These are phyloP conservation scores for Zopfia rhizophila DNA, from an alignment of 2,329 filamentous ascomycete species.

Conservation along the genomic window DNA sequence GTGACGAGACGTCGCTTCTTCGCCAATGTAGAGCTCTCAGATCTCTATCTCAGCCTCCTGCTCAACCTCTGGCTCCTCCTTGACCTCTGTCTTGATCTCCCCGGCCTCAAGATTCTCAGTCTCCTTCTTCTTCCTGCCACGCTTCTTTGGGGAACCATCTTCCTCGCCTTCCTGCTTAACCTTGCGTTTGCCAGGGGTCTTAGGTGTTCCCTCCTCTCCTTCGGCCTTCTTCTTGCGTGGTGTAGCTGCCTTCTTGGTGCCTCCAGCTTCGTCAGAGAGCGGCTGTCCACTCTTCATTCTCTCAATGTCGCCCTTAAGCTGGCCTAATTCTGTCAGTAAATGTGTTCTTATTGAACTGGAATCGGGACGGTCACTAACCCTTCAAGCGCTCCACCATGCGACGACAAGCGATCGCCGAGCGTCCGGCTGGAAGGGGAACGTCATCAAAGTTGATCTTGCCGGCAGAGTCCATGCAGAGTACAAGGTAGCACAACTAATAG, in stretches of 20 bases:
- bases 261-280: slow-evolving; percentile 1
- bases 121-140: slow-evolving; percentile 6
- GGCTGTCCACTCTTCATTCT: slow-evolving; percentile 26
- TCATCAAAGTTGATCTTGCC: too few species aligned
- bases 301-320: slow-evolving; percentile 31
- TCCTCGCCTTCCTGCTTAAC: slow-evolving; percentile 18
- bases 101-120: slow-evolving; percentile 16
- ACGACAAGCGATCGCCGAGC: slow-evolving; percentile 29
- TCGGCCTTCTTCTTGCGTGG: too few species aligned
- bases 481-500: too few species aligned
- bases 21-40: too few species aligned
- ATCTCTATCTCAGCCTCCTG: too few species aligned
- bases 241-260: not conserved
- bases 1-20: too few species aligned
- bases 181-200: slow-evolving; percentile 19
- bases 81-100: slow-evolving; percentile 8
- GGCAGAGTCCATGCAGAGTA: too few species aligned
- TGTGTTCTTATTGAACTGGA: too few species aligned
- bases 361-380: too few species aligned
- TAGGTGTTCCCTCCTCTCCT: too few species aligned
- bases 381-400: slow-evolving; percentile 36
- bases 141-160: slow-evolving; percentile 20
- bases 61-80: slow-evolving; percentile 13
- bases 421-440: slow-evolving; percentile 28
- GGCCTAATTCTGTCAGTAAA: too few species aligned